These are phyloP conservation scores for Solanum acaule DNA, from an alignment of 257 asterid genomes.

Conservation along the genomic window DNA sequence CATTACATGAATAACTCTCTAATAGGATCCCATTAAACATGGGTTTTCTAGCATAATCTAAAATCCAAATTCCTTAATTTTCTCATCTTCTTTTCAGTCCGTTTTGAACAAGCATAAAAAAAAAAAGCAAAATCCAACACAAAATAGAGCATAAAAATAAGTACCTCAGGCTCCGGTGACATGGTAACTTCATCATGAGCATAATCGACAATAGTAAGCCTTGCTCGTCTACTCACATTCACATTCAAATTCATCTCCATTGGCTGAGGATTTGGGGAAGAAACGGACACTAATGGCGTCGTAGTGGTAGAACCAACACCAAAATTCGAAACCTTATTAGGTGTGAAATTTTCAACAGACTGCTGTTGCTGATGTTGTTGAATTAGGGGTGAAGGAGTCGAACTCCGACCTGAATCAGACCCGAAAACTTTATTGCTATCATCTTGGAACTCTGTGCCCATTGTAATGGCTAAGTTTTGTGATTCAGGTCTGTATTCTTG, in stretches of 20 bases:
- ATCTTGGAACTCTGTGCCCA: constrained; percentile 1
- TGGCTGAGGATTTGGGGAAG: constrained; percentile 33
- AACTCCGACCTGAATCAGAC: constrained; percentile 16
- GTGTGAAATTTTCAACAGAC: constrained; percentile 25
- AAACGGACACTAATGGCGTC: constrained; percentile 24
- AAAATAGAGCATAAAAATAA: background rate
- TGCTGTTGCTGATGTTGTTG: constrained; percentile 19
- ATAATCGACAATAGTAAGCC: constrained; percentile 61
- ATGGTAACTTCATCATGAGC: constrained; percentile 82
- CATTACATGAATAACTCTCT: background rate
- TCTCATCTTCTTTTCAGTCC: background rate
- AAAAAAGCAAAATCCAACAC: background rate
- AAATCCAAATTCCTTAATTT: background rate
- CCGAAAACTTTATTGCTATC: background rate
- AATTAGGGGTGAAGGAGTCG: constrained; percentile 3
- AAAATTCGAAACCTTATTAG: constrained; percentile 15
- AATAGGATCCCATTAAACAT: background rate
- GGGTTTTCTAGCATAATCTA: background rate
- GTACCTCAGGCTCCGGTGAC: constrained; percentile 93
- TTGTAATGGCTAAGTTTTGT: constrained; percentile 7
- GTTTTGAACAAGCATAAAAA: background rate
- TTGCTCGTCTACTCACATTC: constrained; percentile 19
- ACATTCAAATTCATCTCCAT: constrained; percentile 11
- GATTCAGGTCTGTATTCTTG: constrained; percentile 6
- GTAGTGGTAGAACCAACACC: constrained; percentile 29